Evolutionary conservation across 108 stramenopile species (phyloP).

Genomic region (Skeletonema potamos): DNA sequence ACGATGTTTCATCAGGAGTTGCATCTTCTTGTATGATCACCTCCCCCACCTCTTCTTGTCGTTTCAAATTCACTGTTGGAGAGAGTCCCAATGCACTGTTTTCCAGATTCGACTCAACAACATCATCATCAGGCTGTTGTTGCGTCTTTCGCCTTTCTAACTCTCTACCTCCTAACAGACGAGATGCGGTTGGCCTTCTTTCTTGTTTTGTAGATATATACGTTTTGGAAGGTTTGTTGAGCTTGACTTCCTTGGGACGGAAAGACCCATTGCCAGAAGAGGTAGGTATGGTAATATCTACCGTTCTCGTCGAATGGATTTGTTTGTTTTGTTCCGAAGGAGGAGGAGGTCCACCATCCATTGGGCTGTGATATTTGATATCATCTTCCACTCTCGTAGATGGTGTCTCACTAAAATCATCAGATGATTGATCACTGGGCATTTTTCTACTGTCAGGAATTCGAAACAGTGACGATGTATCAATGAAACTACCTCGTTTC

Average conservation of each 20-base stretch:
- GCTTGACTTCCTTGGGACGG: no score
- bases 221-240: neutral
- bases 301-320: no score
- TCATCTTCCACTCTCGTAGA: no score
- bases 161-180: neutral
- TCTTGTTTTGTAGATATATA: neutral
- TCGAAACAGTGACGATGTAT: slow-evolving; percentile 9
- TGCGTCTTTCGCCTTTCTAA: neutral
- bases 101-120: no score
- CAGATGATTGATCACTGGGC: neutral
- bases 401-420: neutral
- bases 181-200: neutral
- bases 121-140: neutral
- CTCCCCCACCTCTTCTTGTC: neutral
- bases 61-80: neutral
- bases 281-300: no score
- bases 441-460: neutral
- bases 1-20: neutral
- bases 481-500: neutral
- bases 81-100: no score
- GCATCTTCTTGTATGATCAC: neutral
- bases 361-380: no score
- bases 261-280: no score
- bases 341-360: no score
- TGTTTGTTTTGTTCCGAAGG: no score